Conservation (phyloP, 176 grass and related monocot species). For the Aegilops bicornis region DNA sequence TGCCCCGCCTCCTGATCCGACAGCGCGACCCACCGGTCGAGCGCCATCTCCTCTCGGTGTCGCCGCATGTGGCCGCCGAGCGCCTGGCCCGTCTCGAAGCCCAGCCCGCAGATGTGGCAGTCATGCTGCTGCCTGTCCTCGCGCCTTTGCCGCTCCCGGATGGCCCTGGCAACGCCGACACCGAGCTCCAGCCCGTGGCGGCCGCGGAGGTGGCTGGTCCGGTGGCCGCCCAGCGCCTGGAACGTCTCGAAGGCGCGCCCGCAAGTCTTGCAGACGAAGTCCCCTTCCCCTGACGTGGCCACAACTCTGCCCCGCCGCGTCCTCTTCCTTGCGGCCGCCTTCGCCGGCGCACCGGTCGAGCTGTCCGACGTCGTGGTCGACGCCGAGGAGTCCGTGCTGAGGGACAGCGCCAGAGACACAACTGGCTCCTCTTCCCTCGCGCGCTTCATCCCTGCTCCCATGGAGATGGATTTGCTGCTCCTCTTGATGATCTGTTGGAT, state of each 20-base stretch:
- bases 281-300: slow-evolving; percentile 27
- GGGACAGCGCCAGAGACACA: background rate
- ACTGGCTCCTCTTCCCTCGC: background rate
- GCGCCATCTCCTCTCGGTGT: slow-evolving; percentile 34
- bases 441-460: background rate
- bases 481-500: background rate
- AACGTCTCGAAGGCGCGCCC: slow-evolving; percentile 47
- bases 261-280: slow-evolving; percentile 60
- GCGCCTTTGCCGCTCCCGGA: slow-evolving; percentile 10
- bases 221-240: slow-evolving; percentile 62
- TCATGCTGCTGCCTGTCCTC: slow-evolving; percentile 33
- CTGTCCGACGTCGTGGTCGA: background rate
- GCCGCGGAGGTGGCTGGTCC: slow-evolving; percentile 54
- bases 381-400: background rate
- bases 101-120: slow-evolving; percentile 54
- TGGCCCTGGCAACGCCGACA: slow-evolving; percentile 20
- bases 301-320: slow-evolving; percentile 10
- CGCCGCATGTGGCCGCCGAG: slow-evolving; percentile 69
- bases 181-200: slow-evolving; percentile 32
- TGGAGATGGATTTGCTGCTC: background rate
- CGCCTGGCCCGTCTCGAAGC: slow-evolving; percentile 60
- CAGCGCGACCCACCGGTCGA: slow-evolving; percentile 16
- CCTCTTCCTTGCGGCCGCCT: background rate
- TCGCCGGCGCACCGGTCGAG: background rate
- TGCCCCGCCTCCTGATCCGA: background rate